A percentile compares a stretch with the other conserved stretches of the same genome.
These are phyloP conservation scores for Pterocarpus santalinus DNA, from an alignment of 306 rosid genomes.

Conservation along the genomic window DNA sequence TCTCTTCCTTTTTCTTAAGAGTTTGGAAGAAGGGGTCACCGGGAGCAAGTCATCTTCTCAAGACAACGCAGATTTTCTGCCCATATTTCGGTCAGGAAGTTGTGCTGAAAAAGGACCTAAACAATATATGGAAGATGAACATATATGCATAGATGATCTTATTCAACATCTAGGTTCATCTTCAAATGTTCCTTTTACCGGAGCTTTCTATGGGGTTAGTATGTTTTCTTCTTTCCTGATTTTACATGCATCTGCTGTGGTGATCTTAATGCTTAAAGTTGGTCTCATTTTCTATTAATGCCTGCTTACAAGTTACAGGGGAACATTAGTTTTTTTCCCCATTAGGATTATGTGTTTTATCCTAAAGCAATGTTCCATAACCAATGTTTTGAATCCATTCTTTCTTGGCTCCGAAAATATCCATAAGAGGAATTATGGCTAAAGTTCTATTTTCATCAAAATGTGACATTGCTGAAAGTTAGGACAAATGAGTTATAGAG, in stretches of 20 bases:
- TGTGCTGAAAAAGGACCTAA: conserved; percentile 90
- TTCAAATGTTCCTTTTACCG: conserved; percentile 61
- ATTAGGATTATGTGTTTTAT: neutral
- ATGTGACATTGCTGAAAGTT: neutral
- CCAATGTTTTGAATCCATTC: conserved; percentile 8
- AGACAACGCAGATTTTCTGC: conserved; percentile 64
- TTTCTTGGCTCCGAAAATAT: neutral
- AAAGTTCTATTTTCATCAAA: conserved; percentile 18
- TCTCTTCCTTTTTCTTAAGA: conserved; percentile 46
- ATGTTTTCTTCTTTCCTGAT: conserved; percentile 22
- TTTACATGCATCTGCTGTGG: conserved; percentile 27
- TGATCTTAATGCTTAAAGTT: conserved; percentile 19
- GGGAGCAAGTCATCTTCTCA: conserved; percentile 62
- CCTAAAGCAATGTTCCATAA: conserved; percentile 13
- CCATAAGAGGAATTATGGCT: conserved; percentile 7
- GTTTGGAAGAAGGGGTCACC: conserved; percentile 59
- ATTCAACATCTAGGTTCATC: conserved; percentile 60
- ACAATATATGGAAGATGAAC: conserved; percentile 90
- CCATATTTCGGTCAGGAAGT: conserved; percentile 83
- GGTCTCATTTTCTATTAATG: conserved; percentile 19
- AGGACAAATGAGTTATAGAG: conserved; percentile 22
- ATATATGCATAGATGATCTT: conserved; percentile 77
- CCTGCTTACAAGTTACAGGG: neutral
- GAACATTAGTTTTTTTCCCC: neutral
- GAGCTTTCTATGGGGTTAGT: conserved; percentile 87